These are phyloP conservation scores for Xerocomellus intermedius DNA, from an alignment of 768 basidiomycete genomes.

Conservation along the genomic window DNA sequence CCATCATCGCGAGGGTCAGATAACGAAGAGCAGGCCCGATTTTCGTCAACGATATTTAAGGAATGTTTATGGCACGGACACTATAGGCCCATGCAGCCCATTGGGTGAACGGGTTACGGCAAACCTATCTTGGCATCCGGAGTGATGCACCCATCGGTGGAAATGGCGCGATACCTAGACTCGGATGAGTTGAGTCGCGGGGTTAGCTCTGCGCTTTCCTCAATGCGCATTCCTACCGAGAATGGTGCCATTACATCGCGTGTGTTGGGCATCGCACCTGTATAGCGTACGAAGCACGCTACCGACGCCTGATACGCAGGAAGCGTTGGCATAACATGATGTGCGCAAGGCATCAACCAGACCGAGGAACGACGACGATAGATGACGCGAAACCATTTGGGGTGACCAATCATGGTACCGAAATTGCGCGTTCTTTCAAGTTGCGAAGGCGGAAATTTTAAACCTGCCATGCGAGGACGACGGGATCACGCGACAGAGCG, in stretches of 20 bases:
- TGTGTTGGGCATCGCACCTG: background rate
- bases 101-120: background rate
- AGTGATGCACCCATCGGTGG: background rate
- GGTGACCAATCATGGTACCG: background rate
- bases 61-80: too few species aligned
- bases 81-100: background rate
- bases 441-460: background rate
- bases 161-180: background rate
- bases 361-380: background rate
- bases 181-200: background rate
- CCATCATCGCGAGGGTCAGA: background rate
- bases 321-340: background rate
- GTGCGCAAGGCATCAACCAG: background rate
- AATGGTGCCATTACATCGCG: background rate
- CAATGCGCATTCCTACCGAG: background rate
- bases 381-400: background rate
- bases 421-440: slow-evolving; percentile 1
- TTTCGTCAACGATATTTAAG: too few species aligned
- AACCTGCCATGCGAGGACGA: too few species aligned
- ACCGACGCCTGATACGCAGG: background rate
- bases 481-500: background rate
- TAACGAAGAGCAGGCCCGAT: background rate
- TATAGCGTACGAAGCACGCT: background rate
- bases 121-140: background rate
- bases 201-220: background rate